Percentiles rank a stretch among this genome's conserved stretches.
Evolutionary conservation across 2,329 filamentous ascomycete genomes (phyloP).

Genomic region (Ophiostoma sp.): DNA sequence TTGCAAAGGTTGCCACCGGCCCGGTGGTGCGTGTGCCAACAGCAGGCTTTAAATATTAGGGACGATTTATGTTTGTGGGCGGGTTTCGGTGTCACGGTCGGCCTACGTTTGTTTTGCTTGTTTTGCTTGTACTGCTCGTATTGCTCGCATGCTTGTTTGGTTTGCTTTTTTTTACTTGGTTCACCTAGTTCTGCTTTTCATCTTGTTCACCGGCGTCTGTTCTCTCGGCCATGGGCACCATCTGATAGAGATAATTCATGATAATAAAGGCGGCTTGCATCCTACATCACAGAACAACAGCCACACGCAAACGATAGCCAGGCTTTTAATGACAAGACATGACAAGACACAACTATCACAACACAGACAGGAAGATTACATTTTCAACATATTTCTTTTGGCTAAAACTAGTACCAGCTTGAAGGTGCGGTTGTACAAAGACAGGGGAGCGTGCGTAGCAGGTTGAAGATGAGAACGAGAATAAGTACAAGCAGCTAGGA

Average conservation of each 20-base stretch:
- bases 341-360: neutral
- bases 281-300: too few relatives aligned
- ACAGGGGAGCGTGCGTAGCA: neutral
- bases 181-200: too few relatives aligned
- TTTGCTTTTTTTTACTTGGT: too few relatives aligned
- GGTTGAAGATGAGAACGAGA: neutral
- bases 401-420: neutral
- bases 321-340: too few relatives aligned
- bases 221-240: too few relatives aligned
- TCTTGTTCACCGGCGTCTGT: neutral
- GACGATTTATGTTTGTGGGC: neutral
- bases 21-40: neutral
- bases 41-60: neutral
- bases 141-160: too few relatives aligned
- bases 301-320: too few relatives aligned
- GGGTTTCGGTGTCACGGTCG: neutral
- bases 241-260: too few relatives aligned
- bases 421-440: neutral
- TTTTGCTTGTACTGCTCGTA: too few relatives aligned
- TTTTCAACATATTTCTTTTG: constrained; percentile 5
- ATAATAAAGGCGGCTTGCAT: too few relatives aligned
- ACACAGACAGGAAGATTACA: neutral
- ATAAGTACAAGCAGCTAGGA: neutral
- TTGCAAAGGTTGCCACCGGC: constrained; percentile 55
- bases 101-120: neutral